Conservation (phyloP, 306 rosid species). For the Vigna nakashimae region DNA sequence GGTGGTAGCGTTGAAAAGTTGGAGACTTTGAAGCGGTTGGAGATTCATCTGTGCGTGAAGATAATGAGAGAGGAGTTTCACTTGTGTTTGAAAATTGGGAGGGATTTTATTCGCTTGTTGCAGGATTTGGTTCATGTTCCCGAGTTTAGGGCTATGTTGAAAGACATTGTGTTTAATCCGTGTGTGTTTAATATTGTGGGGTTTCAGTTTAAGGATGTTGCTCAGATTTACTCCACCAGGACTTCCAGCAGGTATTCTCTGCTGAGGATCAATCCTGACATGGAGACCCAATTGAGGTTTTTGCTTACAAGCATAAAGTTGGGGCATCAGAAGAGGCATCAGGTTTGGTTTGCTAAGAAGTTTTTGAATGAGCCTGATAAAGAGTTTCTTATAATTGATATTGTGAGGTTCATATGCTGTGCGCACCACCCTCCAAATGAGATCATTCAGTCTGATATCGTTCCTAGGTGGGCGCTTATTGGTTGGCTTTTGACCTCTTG, state of each 20-base stretch:
- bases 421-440: constrained; percentile 72
- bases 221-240: constrained; percentile 61
- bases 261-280: constrained; percentile 78
- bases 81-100: too few relatives aligned
- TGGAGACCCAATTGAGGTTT: constrained; percentile 75
- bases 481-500: constrained; percentile 84
- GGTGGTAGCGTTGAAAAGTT: too few relatives aligned
- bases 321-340: constrained; percentile 76
- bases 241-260: constrained; percentile 64
- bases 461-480: constrained; percentile 87
- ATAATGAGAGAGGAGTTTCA: too few relatives aligned
- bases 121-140: too few relatives aligned
- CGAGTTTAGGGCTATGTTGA: too few relatives aligned
- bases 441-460: constrained; percentile 51
- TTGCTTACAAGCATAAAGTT: constrained; percentile 74
- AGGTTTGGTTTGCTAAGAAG: constrained; percentile 73
- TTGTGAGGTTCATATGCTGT: constrained; percentile 81
- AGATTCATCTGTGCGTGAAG: too few relatives aligned
- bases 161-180: constrained; percentile 51
- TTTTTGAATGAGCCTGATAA: constrained; percentile 60
- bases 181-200: constrained; percentile 50
- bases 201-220: constrained; percentile 56
- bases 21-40: too few relatives aligned
- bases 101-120: too few relatives aligned
- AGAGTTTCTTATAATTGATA: constrained; percentile 70